These are phyloP conservation scores for Chaetomium strumarium DNA, from an alignment of 2,329 filamentous ascomycete species.

Conservation along the genomic window DNA sequence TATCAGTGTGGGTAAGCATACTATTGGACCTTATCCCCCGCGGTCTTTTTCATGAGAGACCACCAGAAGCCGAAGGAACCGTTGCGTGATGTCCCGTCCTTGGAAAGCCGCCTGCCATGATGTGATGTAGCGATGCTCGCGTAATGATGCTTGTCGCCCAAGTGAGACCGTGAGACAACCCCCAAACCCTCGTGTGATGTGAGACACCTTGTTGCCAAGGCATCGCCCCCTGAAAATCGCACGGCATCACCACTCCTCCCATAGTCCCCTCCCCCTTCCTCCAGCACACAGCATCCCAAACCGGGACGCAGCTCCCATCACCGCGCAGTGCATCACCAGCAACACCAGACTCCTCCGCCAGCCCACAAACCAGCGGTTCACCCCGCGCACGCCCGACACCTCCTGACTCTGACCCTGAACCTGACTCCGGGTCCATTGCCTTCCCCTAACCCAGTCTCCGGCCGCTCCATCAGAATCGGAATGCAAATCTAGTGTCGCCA, in stretches of 20 bases:
- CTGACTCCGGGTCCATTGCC: conserved; percentile 9
- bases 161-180: too few species aligned
- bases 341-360: conserved; percentile 32
- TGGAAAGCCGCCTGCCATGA: too few species aligned
- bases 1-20: too few species aligned
- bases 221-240: too few species aligned
- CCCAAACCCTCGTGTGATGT: background rate
- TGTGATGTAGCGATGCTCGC: too few species aligned
- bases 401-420: conserved; percentile 16
- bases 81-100: too few species aligned
- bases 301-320: conserved; percentile 29
- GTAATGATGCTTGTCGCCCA: too few species aligned
- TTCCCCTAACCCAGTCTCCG: conserved; percentile 10
- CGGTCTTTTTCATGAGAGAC: too few species aligned
- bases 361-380: conserved; percentile 23
- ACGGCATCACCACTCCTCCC: conserved; percentile 10
- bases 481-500: conserved; percentile 13
- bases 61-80: too few species aligned
- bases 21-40: too few species aligned
- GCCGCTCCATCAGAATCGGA: background rate
- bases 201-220: too few species aligned
- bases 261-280: conserved; percentile 10
- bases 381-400: conserved; percentile 22
- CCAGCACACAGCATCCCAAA: conserved; percentile 31
- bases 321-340: conserved; percentile 31